These are phyloP conservation scores for Salicornia ramosissima DNA, from an alignment of 148 eudicot species.

Conservation along the genomic window DNA sequence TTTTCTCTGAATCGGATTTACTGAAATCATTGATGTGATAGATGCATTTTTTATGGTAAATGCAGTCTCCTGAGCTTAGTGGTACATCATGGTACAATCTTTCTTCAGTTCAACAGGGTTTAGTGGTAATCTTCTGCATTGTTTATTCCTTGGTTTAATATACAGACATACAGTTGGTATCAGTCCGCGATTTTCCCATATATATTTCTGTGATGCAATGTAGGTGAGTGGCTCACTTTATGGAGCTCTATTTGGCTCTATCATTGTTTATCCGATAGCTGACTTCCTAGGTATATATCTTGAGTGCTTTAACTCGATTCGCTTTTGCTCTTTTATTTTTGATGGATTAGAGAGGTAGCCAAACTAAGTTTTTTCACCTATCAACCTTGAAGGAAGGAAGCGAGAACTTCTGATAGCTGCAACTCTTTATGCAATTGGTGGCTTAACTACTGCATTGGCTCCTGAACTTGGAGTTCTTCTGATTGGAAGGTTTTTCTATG, in stretches of 20 bases:
- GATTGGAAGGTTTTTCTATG: slow-evolving; percentile 69
- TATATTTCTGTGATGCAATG: slow-evolving; percentile 22
- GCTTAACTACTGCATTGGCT: slow-evolving; percentile 67
- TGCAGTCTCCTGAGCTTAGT: slow-evolving; percentile 94
- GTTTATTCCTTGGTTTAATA: slow-evolving; percentile 5
- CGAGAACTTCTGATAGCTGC: slow-evolving; percentile 80
- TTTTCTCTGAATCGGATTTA: background rate
- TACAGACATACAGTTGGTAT: background rate
- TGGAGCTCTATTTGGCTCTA: slow-evolving; percentile 96
- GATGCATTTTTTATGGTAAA: slow-evolving; percentile 11
- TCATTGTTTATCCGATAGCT: slow-evolving; percentile 77
- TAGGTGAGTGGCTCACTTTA: slow-evolving; percentile 95
- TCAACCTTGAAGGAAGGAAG: slow-evolving; percentile 66
- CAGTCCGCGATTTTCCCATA: slow-evolving; percentile 15
- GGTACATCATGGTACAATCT: slow-evolving; percentile 93
- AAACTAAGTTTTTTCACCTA: slow-evolving; percentile 2
- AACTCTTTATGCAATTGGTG: slow-evolving; percentile 63
- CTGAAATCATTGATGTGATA: too few relatives aligned
- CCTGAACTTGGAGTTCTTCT: slow-evolving; percentile 67
- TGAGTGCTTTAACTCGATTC: slow-evolving; percentile 7
- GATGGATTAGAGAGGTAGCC: background rate
- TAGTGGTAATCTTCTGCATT: slow-evolving; percentile 58
- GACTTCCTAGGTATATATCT: slow-evolving; percentile 96
- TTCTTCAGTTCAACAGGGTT: slow-evolving; percentile 83
- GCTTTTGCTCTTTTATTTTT: background rate